Evolutionary conservation across 2,329 filamentous ascomycete species (phyloP).

Genomic region (Verticillium zaregamsianum): DNA sequence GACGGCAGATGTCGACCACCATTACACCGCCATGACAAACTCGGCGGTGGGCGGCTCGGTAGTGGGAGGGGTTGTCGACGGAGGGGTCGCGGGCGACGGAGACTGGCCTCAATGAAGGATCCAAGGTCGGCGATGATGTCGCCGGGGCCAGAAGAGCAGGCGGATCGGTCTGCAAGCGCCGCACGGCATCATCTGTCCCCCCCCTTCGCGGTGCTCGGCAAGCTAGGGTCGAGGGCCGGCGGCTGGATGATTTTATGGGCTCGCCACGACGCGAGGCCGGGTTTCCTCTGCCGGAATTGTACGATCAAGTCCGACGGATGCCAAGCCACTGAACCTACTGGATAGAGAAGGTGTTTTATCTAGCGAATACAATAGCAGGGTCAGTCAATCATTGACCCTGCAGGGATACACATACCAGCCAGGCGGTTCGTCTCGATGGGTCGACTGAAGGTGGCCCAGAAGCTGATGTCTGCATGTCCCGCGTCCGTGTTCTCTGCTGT

Average conservation of each 20-base stretch:
- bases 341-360: not conserved
- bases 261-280: not conserved
- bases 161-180: not conserved
- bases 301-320: not conserved
- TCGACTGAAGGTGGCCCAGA: no score
- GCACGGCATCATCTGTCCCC: not conserved
- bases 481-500: no score
- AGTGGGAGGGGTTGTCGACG: not conserved
- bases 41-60: not conserved
- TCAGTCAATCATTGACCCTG: not conserved
- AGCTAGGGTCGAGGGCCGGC: not conserved
- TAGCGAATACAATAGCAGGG: not conserved
- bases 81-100: not conserved
- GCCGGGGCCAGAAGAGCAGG: not conserved
- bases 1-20: slow-evolving; percentile 58
- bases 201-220: not conserved
- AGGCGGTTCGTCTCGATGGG: no score
- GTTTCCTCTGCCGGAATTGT: not conserved
- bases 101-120: not conserved
- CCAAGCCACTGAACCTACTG: not conserved
- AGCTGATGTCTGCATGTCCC: no score
- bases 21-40: slow-evolving; percentile 21
- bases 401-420: not conserved
- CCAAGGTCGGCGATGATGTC: not conserved
- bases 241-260: not conserved